Evolutionary conservation across 495 filamentous ascomycete genomes (phyloP).

Genomic region (Letharia lupina): DNA sequence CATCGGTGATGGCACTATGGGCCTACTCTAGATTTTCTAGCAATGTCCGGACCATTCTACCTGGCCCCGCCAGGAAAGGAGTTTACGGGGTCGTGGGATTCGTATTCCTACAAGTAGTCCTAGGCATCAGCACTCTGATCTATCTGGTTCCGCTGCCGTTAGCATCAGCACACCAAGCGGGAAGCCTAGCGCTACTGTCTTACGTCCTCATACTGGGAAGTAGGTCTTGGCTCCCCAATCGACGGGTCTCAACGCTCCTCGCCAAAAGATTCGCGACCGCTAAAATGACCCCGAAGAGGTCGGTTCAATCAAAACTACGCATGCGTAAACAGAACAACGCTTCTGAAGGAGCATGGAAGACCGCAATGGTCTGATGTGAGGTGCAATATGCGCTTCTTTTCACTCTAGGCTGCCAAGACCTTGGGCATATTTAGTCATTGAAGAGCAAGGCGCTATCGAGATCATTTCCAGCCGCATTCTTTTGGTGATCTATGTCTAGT

Average conservation of each 20-base stretch:
- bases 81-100: conserved; percentile 76
- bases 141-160: conserved; percentile 86
- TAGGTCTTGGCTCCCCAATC: conserved; percentile 47
- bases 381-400: background rate
- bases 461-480: background rate
- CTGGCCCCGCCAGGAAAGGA: conserved; percentile 56
- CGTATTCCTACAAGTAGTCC: conserved; percentile 66
- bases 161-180: conserved; percentile 89
- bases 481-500: background rate
- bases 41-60: conserved; percentile 53
- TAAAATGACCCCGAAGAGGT: conserved; percentile 5
- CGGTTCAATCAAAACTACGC: conserved; percentile 1
- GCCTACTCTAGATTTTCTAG: conserved; percentile 61
- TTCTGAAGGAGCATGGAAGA: conserved; percentile 3
- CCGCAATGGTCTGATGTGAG: background rate
- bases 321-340: conserved; percentile 5
- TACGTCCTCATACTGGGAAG: conserved; percentile 69
- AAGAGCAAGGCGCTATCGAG: background rate
- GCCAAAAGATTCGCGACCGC: conserved; percentile 9
- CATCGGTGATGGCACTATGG: conserved; percentile 65
- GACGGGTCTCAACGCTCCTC: conserved; percentile 39
- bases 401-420: background rate
- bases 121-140: conserved; percentile 83
- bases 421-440: background rate
- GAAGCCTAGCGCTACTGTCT: conserved; percentile 74